These are phyloP conservation scores for Zangia roseola DNA, from an alignment of 768 basidiomycete genomes.

Conservation along the genomic window DNA sequence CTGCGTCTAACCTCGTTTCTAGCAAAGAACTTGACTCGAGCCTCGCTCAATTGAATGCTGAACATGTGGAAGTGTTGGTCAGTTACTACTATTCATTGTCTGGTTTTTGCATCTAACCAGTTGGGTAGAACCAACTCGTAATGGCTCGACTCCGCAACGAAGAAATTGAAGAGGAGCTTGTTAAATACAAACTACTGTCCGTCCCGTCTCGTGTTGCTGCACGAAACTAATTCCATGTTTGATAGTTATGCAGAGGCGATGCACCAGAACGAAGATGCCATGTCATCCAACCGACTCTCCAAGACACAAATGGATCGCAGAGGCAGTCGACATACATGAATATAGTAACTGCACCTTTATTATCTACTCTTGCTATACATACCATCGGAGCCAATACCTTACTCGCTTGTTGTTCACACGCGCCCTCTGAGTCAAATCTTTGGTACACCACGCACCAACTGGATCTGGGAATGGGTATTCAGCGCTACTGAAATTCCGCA, in stretches of 20 bases:
- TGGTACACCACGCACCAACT: constrained; percentile 35
- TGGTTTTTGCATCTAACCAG: constrained; percentile 26
- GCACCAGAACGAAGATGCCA: constrained; percentile 72
- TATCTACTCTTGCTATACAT: constrained; percentile 12
- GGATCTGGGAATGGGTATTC: constrained; percentile 36
- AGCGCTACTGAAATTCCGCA: background rate
- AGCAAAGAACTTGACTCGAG: constrained; percentile 81
- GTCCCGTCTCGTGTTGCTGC: background rate
- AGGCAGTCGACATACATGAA: constrained; percentile 20
- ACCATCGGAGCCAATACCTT: constrained; percentile 10
- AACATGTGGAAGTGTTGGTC: constrained; percentile 78
- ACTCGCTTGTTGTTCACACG: constrained; percentile 1
- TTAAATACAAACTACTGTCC: constrained; percentile 89
- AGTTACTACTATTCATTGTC: constrained; percentile 14
- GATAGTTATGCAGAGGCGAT: constrained; percentile 69
- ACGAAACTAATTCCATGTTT: background rate
- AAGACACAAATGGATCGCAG: constrained; percentile 13
- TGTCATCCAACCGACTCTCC: constrained; percentile 63
- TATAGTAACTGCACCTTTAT: background rate
- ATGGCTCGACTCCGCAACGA: constrained; percentile 86
- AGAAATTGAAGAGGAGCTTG: constrained; percentile 90
- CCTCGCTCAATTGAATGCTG: constrained; percentile 75
- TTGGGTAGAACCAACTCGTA: constrained; percentile 82
- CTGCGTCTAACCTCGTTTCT: constrained; percentile 8
- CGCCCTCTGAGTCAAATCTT: constrained; percentile 6